phyloP scores from a whole-genome alignment of 2,329 filamentous ascomycete genomes.

The Tolypocladium endophyticum region DNA sequence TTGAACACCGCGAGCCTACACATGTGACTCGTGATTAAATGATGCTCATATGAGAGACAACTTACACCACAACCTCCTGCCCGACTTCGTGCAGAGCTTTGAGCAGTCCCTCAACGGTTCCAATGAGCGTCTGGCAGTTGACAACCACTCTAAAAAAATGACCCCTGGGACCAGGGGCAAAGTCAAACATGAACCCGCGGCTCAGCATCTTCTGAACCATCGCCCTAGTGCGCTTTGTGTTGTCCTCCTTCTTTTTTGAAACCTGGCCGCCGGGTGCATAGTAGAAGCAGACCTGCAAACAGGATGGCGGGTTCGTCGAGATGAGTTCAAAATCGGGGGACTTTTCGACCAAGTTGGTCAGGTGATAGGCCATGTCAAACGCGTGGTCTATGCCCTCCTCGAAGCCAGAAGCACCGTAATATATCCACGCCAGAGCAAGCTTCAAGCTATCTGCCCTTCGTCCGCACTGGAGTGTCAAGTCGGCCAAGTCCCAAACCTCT shows the following conservation, averaged over 20 bases:
- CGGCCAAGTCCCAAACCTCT: conserved; percentile 79
- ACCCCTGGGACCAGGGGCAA: conserved; percentile 42
- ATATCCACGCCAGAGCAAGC: conserved; percentile 78
- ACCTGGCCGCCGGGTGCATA: conserved; percentile 50
- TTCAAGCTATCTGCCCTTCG: conserved; percentile 77
- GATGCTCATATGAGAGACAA: neutral
- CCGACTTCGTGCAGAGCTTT: conserved; percentile 39
- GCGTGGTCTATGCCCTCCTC: conserved; percentile 57
- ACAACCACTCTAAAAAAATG: conserved; percentile 49
- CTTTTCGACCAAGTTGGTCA: conserved; percentile 47
- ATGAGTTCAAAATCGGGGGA: conserved; percentile 58
- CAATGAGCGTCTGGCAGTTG: conserved; percentile 40
- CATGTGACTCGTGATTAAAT: neutral
- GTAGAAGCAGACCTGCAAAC: conserved; percentile 92
- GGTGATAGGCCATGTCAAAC: conserved; percentile 57
- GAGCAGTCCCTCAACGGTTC: conserved; percentile 42
- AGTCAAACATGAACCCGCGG: conserved; percentile 50
- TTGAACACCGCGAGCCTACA: too few relatives aligned
- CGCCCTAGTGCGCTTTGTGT: conserved; percentile 35
- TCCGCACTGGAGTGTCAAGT: conserved; percentile 87
- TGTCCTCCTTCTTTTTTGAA: conserved; percentile 26
- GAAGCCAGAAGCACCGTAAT: conserved; percentile 71
- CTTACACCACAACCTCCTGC: conserved; percentile 4
- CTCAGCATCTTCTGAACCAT: conserved; percentile 36
- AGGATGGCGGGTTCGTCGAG: conserved; percentile 67